phyloP scores from a whole-genome alignment of 305 asterid genomes.

The Solanum hybrid region DNA sequence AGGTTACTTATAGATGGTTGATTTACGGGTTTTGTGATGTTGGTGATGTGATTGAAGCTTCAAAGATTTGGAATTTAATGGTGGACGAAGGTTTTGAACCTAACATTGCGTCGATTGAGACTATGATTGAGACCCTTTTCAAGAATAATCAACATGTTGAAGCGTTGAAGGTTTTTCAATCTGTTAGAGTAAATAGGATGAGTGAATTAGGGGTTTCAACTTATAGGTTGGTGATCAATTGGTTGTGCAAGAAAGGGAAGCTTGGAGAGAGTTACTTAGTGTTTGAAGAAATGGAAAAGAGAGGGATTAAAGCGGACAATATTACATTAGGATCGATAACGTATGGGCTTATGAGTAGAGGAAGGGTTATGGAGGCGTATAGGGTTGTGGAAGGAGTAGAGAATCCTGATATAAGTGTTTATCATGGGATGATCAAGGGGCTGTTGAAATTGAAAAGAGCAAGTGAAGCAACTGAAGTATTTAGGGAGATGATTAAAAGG shows the following conservation, averaged over 20 bases:
- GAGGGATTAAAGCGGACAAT: constrained; percentile 44
- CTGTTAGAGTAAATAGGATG: constrained; percentile 42
- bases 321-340: constrained; percentile 40
- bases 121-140: constrained; percentile 59
- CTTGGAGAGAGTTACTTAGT: constrained; percentile 43
- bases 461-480: constrained; percentile 69
- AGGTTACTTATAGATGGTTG: constrained; percentile 67
- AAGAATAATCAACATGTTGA: constrained; percentile 44
- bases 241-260: constrained; percentile 75
- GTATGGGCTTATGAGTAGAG: constrained; percentile 45
- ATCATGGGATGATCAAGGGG: constrained; percentile 85
- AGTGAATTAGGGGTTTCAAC: constrained; percentile 38
- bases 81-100: constrained; percentile 64
- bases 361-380: constrained; percentile 60
- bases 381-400: constrained; percentile 37
- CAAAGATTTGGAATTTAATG: constrained; percentile 79
- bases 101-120: constrained; percentile 26
- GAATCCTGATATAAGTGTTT: constrained; percentile 42
- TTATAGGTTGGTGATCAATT: constrained; percentile 51
- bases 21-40: constrained; percentile 72
- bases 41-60: constrained; percentile 78
- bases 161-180: constrained; percentile 63
- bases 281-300: constrained; percentile 63
- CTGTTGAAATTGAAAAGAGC: constrained; percentile 61
- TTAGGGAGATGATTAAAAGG: constrained; percentile 68